Conservation (phyloP, 176 grass and related monocot species). For the Hordeum vulgare region MorexV3_pseudomolecules_assembly NC_058520.1:23337722-23338221, state of each 20-base stretch:
- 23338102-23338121: not conserved
- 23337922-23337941: constrained; percentile 63
- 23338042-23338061: constrained; percentile 73
- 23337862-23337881: constrained; percentile 88
- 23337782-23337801: constrained; percentile 46
- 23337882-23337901: constrained; percentile 66
- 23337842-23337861: constrained; percentile 75
- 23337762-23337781: constrained; percentile 77
- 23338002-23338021: constrained; percentile 78
- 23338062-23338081: constrained; percentile 35
- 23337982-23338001: constrained; percentile 76
- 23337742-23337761: constrained; percentile 51
- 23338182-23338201: not conserved
- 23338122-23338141: not conserved
- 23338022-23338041: constrained; percentile 80
- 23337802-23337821: constrained; percentile 65
- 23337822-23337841: constrained; percentile 77
- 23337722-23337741: constrained; percentile 24
- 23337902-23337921: constrained; percentile 77
- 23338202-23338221: not conserved
- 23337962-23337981: constrained; percentile 73
- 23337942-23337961: constrained; percentile 63
- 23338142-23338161: constrained; percentile 9
- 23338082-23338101: not conserved
- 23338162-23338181: not conserved